A percentile compares a stretch with the other conserved stretches of the same genome.
Evolutionary conservation across 1,284 basidiomycete genomes (phyloP).

Genomic region (Anthracocystis walkeri): DNA sequence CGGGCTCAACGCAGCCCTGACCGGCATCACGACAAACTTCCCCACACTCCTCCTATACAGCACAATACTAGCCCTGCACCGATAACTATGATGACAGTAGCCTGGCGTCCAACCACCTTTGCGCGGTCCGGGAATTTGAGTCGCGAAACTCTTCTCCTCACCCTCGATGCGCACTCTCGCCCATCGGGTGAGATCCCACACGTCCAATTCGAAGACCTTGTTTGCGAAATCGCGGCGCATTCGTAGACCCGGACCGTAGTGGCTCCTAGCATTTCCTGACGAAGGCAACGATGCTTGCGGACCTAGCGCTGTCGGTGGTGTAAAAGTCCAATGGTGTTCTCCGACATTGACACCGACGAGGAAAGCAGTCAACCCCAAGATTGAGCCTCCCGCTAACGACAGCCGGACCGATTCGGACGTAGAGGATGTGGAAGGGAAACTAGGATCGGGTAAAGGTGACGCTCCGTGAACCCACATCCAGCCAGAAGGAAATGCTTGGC

Average conservation of each 20-base stretch:
- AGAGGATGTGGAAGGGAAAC: neutral
- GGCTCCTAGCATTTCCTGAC: neutral
- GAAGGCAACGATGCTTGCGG: constrained; percentile 11
- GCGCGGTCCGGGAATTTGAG: constrained; percentile 34
- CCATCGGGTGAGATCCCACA: constrained; percentile 31
- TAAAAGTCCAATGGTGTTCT: constrained; percentile 28
- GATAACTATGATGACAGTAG: constrained; percentile 48
- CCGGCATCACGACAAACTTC: neutral
- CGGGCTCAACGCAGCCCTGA: constrained; percentile 8
- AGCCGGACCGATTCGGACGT: constrained; percentile 6
- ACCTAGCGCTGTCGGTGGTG: constrained; percentile 33
- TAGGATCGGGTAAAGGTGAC: constrained; percentile 18
- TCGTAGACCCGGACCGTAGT: constrained; percentile 22
- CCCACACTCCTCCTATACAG: constrained; percentile 13
- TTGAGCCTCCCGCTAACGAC: constrained; percentile 33
- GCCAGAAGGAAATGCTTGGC: constrained; percentile 40
- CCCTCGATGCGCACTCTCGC: constrained; percentile 25
- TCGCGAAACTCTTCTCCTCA: constrained; percentile 24
- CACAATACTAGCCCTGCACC: constrained; percentile 18
- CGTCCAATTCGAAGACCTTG: constrained; percentile 25
- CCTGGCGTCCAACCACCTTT: constrained; percentile 33
- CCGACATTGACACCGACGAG: constrained; percentile 29
- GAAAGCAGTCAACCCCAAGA: constrained; percentile 35
- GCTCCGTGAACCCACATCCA: constrained; percentile 46
- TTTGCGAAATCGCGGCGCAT: constrained; percentile 22